Evolutionary conservation across 73 alveolate genomes (phyloP).

Genomic region (Paramecium caudatum): DNA sequence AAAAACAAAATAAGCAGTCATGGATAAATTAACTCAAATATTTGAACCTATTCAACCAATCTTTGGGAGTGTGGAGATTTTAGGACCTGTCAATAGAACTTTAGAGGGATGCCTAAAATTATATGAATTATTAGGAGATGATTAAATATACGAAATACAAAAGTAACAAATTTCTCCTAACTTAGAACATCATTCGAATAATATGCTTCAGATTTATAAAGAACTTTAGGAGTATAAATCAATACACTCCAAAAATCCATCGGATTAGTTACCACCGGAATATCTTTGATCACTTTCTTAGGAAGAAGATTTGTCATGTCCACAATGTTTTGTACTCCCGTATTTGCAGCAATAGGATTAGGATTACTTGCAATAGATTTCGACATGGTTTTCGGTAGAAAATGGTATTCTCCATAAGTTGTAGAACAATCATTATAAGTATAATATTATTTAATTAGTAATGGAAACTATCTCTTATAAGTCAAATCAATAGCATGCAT

Average conservation of each 20-base stretch:
- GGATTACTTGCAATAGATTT: not conserved
- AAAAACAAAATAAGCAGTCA: not conserved
- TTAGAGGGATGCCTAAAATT: not conserved
- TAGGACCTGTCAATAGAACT: not conserved
- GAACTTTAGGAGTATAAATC: not conserved
- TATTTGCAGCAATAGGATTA: constrained; percentile 30
- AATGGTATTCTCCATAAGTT: not conserved
- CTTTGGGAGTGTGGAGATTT: not conserved
- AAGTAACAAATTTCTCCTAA: too few relatives aligned
- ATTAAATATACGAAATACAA: not conserved
- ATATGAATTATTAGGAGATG: not conserved
- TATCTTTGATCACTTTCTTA: not conserved
- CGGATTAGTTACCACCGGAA: not conserved
- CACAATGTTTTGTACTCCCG: not conserved
- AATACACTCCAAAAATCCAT: not conserved
- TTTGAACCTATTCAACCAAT: not conserved
- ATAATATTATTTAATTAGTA: not conserved
- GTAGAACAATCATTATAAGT: not conserved
- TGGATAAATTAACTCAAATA: not conserved
- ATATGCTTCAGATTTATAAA: not conserved
- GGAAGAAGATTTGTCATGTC: not conserved
- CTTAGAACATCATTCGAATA: too few relatives aligned
- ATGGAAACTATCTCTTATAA: too few relatives aligned
- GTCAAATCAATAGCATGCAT: too few relatives aligned
- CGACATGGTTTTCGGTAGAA: not conserved